phyloP scores from a whole-genome alignment of 2,329 filamentous ascomycete genomes.

The Paradendryphiella salina region DNA sequence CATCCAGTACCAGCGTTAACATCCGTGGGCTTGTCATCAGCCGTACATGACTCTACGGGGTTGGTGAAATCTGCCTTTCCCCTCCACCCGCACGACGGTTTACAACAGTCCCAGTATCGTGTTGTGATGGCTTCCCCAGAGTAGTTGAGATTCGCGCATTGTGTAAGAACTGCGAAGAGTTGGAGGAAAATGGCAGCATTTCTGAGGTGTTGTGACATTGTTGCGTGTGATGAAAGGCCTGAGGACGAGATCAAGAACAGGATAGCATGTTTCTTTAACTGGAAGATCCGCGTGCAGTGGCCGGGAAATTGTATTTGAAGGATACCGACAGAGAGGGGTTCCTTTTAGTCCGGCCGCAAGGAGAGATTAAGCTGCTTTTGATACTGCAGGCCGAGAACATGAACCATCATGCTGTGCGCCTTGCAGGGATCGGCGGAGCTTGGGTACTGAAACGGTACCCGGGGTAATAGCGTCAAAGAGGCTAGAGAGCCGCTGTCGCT shows the following conservation, averaged over 20 bases:
- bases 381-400: slow-evolving; percentile 39
- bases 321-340: slow-evolving; percentile 38
- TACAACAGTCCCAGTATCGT: slow-evolving; percentile 65
- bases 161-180: slow-evolving; percentile 29
- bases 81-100: slow-evolving; percentile 66
- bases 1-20: slow-evolving; percentile 58
- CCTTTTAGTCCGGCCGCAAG: slow-evolving; percentile 41
- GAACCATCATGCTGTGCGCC: slow-evolving; percentile 37
- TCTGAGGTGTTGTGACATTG: slow-evolving; percentile 39
- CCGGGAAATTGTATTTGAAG: slow-evolving; percentile 43
- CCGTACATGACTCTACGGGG: slow-evolving; percentile 60
- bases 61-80: slow-evolving; percentile 58
- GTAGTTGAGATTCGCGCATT: slow-evolving; percentile 29
- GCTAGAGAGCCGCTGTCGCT: slow-evolving; percentile 23
- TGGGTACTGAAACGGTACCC: slow-evolving; percentile 35
- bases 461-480: slow-evolving; percentile 26
- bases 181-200: slow-evolving; percentile 30
- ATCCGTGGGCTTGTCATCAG: slow-evolving; percentile 58
- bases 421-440: slow-evolving; percentile 42
- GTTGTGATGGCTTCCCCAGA: slow-evolving; percentile 42
- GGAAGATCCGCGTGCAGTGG: slow-evolving; percentile 27
- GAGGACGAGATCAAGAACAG: slow-evolving; percentile 34
- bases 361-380: slow-evolving; percentile 43
- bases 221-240: slow-evolving; percentile 35
- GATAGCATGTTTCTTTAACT: slow-evolving; percentile 41